phyloP scores from a whole-genome alignment of 495 filamentous ascomycete species.

The Astrothelium subdiscretum region DNA sequence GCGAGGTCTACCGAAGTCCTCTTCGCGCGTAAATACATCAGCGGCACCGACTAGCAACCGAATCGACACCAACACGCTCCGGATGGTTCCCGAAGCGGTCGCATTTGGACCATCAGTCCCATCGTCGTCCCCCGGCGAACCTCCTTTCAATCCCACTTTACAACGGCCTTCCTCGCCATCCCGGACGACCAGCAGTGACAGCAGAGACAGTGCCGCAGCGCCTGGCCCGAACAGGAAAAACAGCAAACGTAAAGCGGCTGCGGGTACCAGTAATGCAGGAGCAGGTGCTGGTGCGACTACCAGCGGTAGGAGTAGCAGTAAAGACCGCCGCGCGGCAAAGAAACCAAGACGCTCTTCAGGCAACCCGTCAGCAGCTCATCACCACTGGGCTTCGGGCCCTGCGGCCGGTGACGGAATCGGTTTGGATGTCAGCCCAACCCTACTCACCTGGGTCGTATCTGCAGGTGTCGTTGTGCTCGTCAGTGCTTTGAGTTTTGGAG shows the following conservation, averaged over 20 bases:
- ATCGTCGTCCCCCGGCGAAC: conserved; percentile 5
- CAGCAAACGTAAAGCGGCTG: conserved; percentile 23
- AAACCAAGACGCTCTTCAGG: conserved; percentile 6
- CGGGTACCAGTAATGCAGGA: conserved; percentile 7
- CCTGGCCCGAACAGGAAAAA: conserved; percentile 10
- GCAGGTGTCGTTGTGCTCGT: conserved; percentile 89
- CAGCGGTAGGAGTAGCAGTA: conserved; percentile 7
- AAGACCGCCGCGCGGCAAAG: conserved; percentile 17
- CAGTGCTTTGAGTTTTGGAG: conserved; percentile 83
- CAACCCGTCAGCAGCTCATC: conserved; percentile 20
- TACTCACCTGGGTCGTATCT: conserved; percentile 83
- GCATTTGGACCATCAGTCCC: conserved; percentile 38
- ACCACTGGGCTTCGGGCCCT: conserved; percentile 3
- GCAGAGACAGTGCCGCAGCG: conserved; percentile 11
- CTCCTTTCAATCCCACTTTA: conserved; percentile 9
- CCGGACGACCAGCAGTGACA: conserved; percentile 9
- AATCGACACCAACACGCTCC: conserved; percentile 43
- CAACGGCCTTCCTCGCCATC: conserved; percentile 17
- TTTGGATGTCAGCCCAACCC: conserved; percentile 49
- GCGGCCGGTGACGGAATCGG: conserved; percentile 10
- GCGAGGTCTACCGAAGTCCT: conserved; percentile 61
- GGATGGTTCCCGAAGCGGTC: conserved; percentile 67
- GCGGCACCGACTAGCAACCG: conserved; percentile 21
- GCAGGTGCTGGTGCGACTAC: not conserved
- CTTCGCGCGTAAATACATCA: conserved; percentile 18